phyloP scores from a whole-genome alignment of 257 asterid species.

The Nicotiana tomentosiformis region DNA sequence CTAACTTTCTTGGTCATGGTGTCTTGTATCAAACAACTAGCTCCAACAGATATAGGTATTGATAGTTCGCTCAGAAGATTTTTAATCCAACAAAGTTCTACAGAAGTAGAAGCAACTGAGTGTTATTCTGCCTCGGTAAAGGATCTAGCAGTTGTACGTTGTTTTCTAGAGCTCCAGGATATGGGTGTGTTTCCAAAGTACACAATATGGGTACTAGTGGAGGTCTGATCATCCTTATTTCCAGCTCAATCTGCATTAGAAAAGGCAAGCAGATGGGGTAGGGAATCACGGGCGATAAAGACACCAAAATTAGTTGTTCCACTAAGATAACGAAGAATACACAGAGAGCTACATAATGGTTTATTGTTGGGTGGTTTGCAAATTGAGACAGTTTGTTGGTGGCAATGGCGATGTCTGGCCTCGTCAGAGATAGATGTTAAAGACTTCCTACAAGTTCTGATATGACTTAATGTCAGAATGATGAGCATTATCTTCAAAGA shows the following conservation, averaged over 20 bases:
- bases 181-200: background rate
- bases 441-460: background rate
- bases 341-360: background rate
- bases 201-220: background rate
- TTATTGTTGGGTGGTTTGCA: background rate
- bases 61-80: background rate
- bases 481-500: background rate
- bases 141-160: background rate
- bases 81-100: background rate
- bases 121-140: background rate
- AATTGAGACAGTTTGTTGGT: background rate
- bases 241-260: background rate
- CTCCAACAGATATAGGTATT: too few species aligned
- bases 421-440: background rate
- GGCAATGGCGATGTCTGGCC: background rate
- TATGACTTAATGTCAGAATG: background rate
- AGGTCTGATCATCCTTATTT: background rate
- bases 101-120: background rate
- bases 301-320: background rate
- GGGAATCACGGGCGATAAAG: background rate
- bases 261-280: background rate
- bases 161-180: background rate
- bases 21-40: too few species aligned
- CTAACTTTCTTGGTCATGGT: too few species aligned
- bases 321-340: background rate